These are phyloP conservation scores for Protomyces gravidus DNA, from an alignment of 1,139 yeast species.

Conservation along the genomic window DNA sequence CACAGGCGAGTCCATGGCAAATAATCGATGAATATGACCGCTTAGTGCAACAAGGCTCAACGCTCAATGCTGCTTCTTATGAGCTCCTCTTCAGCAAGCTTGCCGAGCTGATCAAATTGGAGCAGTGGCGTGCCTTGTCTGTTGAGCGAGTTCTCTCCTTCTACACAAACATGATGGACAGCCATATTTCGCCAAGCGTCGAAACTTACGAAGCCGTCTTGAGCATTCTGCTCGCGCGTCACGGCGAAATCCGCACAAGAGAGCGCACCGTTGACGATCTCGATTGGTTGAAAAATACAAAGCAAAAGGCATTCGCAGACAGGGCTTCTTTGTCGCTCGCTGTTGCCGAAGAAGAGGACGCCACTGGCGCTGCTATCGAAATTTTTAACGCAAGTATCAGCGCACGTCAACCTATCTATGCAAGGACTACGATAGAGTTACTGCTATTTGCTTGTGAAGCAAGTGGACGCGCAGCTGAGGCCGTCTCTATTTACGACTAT, in stretches of 20 bases:
- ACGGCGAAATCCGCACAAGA: neutral
- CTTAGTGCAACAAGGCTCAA: neutral
- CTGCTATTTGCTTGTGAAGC: conserved; percentile 2
- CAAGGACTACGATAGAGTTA: neutral
- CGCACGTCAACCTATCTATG: neutral
- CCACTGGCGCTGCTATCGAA: conserved; percentile 3
- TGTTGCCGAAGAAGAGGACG: neutral
- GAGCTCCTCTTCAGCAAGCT: conserved; percentile 1
- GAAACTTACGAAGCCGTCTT: conserved; percentile 4
- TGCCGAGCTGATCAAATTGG: neutral
- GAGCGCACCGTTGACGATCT: neutral
- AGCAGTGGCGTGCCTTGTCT: neutral
- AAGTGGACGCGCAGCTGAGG: conserved; percentile 5
- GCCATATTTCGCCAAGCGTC: conserved; percentile 1
- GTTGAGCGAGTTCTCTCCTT: neutral
- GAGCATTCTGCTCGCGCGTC: neutral
- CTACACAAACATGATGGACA: conserved; percentile 21
- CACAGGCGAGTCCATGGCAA: neutral
- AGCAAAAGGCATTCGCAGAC: conserved; percentile 6
- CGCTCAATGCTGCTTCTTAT: neutral
- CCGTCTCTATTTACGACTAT: conserved; percentile 9
- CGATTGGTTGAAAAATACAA: conserved; percentile 1
- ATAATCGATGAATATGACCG: neutral
- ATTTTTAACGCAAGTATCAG: conserved; percentile 10
- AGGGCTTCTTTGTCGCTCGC: neutral